A percentile compares a stretch with the other conserved stretches of the same genome.
phyloP scores from a whole-genome alignment of 805 yeast genomes.

The Saccharomycopsis olivae region DNA sequence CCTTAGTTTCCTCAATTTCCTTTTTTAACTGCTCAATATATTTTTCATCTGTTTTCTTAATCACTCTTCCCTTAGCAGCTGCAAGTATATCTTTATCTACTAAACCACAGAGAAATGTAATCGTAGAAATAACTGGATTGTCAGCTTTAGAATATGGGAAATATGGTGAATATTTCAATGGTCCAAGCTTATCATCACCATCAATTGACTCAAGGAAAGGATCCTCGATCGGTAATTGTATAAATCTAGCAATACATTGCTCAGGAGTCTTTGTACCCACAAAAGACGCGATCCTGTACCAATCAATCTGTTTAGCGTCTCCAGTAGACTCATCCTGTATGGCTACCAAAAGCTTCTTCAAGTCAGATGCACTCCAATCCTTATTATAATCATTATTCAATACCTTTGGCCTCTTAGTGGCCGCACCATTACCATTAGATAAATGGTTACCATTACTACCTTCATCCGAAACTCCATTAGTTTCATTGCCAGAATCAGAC shows the following conservation, averaged over 20 bases:
- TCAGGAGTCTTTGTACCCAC: constrained; percentile 65
- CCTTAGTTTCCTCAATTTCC: constrained; percentile 6
- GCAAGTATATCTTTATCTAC: constrained; percentile 65
- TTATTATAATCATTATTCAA: constrained; percentile 24
- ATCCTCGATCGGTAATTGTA: constrained; percentile 77
- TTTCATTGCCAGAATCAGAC: constrained; percentile 21
- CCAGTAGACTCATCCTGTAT: constrained; percentile 12
- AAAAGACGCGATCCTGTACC: constrained; percentile 64
- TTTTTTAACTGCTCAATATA: constrained; percentile 18
- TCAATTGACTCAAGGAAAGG: constrained; percentile 37
- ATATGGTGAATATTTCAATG: constrained; percentile 72
- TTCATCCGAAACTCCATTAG: constrained; percentile 20
- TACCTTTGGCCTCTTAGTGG: constrained; percentile 28
- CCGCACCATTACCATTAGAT: constrained; percentile 19
- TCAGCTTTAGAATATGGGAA: constrained; percentile 79
- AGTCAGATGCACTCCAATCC: constrained; percentile 60
- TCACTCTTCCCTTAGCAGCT: constrained; percentile 21
- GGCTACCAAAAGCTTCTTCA: constrained; percentile 38
- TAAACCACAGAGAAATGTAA: constrained; percentile 74
- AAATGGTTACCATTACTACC: constrained; percentile 11
- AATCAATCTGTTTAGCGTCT: constrained; percentile 42
- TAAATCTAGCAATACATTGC: constrained; percentile 70
- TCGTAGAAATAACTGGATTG: constrained; percentile 89
- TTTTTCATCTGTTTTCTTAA: constrained; percentile 13
- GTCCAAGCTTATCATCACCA: constrained; percentile 41